Evolutionary conservation across 2,329 filamentous ascomycete genomes (phyloP).

Genomic region (Metarhizium brunneum): DNA sequence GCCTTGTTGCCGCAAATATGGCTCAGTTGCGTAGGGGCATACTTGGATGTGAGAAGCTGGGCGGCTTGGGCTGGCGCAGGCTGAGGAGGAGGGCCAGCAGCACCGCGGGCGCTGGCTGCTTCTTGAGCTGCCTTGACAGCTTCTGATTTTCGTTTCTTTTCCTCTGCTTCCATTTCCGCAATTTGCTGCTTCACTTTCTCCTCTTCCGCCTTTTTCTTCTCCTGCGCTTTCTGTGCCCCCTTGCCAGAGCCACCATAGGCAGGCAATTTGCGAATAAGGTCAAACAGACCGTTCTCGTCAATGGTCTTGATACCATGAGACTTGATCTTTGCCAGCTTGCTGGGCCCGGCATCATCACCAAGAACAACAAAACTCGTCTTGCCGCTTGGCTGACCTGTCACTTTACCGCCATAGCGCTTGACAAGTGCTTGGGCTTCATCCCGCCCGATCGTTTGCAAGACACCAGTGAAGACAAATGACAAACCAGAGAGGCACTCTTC

Average conservation of each 20-base stretch:
- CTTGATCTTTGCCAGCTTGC: conserved; percentile 80
- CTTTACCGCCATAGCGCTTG: conserved; percentile 89
- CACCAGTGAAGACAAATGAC: conserved; percentile 90
- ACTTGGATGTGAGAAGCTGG: conserved; percentile 88
- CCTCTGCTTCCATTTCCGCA: conserved; percentile 76
- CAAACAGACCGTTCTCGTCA: conserved; percentile 84
- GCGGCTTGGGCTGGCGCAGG: conserved; percentile 33
- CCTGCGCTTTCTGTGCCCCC: conserved; percentile 73
- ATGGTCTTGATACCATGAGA: conserved; percentile 80
- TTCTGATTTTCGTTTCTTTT: conserved; percentile 50
- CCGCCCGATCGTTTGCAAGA: conserved; percentile 69
- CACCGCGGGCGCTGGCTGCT: conserved; percentile 22
- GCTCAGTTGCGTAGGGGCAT: conserved; percentile 73
- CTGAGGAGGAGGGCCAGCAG: conserved; percentile 22
- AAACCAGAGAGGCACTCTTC: conserved; percentile 87
- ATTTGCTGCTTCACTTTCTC: conserved; percentile 74
- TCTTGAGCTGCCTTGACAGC: conserved; percentile 40
- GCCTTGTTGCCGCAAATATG: conserved; percentile 95
- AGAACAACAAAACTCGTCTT: conserved; percentile 94
- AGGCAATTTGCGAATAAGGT: conserved; percentile 71
- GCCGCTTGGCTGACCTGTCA: conserved; percentile 74
- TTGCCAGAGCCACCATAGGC: conserved; percentile 82
- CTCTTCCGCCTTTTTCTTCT: conserved; percentile 78
- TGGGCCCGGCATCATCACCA: conserved; percentile 83
- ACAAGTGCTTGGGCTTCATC: conserved; percentile 80